Evolutionary conservation across 1,284 basidiomycete genomes (phyloP).

Genomic region (Retiboletus flavoniger): DNA sequence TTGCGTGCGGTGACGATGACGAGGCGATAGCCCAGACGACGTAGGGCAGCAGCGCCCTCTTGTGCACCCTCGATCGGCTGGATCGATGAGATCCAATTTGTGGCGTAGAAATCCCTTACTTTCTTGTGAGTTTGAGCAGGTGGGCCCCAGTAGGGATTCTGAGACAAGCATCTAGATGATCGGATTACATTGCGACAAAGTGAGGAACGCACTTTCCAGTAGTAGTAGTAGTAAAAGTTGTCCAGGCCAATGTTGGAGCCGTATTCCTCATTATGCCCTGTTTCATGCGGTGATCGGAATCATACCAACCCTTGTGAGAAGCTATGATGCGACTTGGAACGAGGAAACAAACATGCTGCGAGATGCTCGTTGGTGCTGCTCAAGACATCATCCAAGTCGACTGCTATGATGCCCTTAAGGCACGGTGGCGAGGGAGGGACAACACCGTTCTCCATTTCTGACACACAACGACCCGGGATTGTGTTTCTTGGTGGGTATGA

Average conservation of each 20-base stretch:
- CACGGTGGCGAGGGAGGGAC: conserved; percentile 1
- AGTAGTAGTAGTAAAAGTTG: conserved; percentile 55
- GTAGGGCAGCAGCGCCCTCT: conserved; percentile 57
- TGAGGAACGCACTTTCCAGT: conserved; percentile 18
- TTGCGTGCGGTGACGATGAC: conserved; percentile 76
- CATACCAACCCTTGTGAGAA: conserved; percentile 3
- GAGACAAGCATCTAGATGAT: conserved; percentile 6
- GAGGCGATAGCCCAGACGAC: conserved; percentile 62
- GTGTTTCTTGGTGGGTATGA: conserved; percentile 2
- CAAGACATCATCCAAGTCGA: conserved; percentile 79
- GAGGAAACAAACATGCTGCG: conserved; percentile 55
- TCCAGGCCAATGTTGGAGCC: conserved; percentile 49
- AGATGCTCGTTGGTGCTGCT: conserved; percentile 66
- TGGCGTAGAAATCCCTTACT: conserved; percentile 59
- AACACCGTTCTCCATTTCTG: not conserved
- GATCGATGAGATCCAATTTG: conserved; percentile 51
- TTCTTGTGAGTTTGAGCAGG: conserved; percentile 59
- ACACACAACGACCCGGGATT: not conserved
- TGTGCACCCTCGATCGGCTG: conserved; percentile 64
- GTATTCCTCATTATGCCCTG: conserved; percentile 72
- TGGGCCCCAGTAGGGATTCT: conserved; percentile 75
- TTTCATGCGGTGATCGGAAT: no score
- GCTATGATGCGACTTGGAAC: not conserved
- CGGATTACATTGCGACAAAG: conserved; percentile 58
- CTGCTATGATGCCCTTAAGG: conserved; percentile 53